Percentiles rank a stretch among this genome's conserved stretches.
phyloP scores from a whole-genome alignment of 2,329 filamentous ascomycete species.

The Fusarium tuaranense region DNA sequence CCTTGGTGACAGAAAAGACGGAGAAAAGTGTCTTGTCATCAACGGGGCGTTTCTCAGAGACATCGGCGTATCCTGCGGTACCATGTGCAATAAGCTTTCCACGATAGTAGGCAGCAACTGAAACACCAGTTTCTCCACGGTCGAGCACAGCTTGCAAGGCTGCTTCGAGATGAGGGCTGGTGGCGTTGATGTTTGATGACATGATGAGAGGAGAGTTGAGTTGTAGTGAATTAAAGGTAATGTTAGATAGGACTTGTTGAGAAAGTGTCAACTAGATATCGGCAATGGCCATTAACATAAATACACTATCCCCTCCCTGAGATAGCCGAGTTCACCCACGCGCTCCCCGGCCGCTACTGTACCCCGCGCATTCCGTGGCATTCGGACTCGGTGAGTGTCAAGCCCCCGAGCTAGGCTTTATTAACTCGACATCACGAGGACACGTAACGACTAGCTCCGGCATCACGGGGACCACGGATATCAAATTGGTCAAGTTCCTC shows the following conservation, averaged over 20 bases:
- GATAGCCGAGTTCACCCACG: not conserved
- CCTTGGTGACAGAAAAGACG: conserved; percentile 28
- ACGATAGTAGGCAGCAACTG: not conserved
- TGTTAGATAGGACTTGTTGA: not conserved
- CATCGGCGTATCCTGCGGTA: conserved; percentile 4
- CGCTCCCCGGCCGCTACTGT: not conserved
- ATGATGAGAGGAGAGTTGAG: not conserved
- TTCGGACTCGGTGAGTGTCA: not conserved
- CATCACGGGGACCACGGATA: not conserved
- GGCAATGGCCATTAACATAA: not conserved
- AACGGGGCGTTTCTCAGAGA: not conserved
- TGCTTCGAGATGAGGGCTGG: not conserved
- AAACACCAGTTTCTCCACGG: not conserved
- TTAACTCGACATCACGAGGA: not conserved
- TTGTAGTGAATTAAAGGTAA: not conserved
- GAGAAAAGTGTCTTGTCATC: conserved; percentile 5
- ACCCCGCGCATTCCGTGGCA: not conserved
- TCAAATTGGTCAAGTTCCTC: not conserved
- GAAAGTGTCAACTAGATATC: not conserved
- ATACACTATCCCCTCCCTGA: not conserved
- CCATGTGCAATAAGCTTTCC: conserved; percentile 2
- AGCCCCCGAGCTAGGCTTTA: not conserved
- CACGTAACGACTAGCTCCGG: not conserved
- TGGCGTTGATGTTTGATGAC: not conserved
- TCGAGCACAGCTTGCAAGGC: not conserved